A percentile compares a stretch with the other conserved stretches of the same genome.
Evolutionary conservation across 2,329 filamentous ascomycete species (phyloP).

Genomic region (Colletotrichum sp.): DNA sequence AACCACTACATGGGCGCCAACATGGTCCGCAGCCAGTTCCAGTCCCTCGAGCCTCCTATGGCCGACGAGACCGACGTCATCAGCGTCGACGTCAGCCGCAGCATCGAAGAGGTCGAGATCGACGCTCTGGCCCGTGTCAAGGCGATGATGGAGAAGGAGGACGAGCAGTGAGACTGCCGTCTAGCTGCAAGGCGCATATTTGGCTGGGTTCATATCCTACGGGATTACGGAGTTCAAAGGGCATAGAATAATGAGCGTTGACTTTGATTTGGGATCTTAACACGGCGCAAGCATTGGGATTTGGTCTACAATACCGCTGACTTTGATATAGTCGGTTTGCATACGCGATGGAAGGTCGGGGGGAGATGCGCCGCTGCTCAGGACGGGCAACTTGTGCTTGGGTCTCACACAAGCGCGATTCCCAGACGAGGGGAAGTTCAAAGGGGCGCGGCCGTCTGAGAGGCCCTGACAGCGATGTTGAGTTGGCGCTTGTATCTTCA

Average conservation of each 20-base stretch:
- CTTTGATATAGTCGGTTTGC: not conserved
- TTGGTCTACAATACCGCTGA: conserved; percentile 5
- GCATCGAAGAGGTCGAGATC: conserved; percentile 63
- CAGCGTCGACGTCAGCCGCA: conserved; percentile 69
- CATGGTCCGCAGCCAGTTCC: conserved; percentile 95
- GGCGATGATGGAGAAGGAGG: conserved; percentile 51
- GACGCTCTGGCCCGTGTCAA: conserved; percentile 63
- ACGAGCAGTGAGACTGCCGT: not conserved
- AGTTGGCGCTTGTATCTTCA: not conserved
- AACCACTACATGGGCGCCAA: conserved; percentile 94
- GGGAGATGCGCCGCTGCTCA: not conserved
- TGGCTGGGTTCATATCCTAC: conserved; percentile 8
- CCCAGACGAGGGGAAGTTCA: not conserved
- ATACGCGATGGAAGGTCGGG: not conserved
- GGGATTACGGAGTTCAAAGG: conserved; percentile 16
- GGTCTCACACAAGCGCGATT: not conserved
- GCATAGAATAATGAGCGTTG: conserved; percentile 19
- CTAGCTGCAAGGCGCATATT: not conserved
- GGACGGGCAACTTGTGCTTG: not conserved
- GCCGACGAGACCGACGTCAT: conserved; percentile 75
- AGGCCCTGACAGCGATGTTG: not conserved
- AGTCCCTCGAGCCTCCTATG: conserved; percentile 82
- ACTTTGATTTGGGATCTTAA: not conserved
- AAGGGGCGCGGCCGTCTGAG: not conserved
- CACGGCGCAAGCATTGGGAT: conserved; percentile 18